Evolutionary conservation across 306 rosid genomes (phyloP).

Genomic region (Castanea sativa): DNA sequence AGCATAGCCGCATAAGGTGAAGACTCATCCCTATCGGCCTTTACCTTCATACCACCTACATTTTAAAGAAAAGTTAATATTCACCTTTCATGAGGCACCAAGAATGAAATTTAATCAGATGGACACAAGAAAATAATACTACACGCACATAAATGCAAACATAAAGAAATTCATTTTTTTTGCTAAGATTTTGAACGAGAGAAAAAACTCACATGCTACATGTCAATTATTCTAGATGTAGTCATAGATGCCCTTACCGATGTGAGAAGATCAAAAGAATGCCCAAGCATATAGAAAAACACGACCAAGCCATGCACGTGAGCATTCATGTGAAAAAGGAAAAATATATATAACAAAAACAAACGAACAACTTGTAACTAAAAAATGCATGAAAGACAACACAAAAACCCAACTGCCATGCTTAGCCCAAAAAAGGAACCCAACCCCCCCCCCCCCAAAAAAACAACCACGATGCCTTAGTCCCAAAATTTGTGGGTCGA

Average conservation of each 20-base stretch:
- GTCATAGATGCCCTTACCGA: not conserved
- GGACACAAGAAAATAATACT: not conserved
- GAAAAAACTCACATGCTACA: not conserved
- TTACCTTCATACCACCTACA: slow-evolving; percentile 94
- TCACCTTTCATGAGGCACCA: not conserved
- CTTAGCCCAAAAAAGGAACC: not conserved
- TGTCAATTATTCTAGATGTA: not conserved
- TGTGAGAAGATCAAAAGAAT: not conserved
- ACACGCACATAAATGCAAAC: not conserved
- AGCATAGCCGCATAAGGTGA: slow-evolving; percentile 96
- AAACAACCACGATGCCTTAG: no score
- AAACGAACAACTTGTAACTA: no score
- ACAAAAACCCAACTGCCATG: not conserved
- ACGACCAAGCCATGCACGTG: not conserved
- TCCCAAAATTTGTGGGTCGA: no score
- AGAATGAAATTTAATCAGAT: not conserved
- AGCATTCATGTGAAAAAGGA: not conserved
- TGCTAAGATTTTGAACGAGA: not conserved
- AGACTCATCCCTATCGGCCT: slow-evolving; percentile 90
- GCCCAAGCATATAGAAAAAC: not conserved
- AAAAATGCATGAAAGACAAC: not conserved
- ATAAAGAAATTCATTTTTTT: not conserved
- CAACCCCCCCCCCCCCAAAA: not conserved
- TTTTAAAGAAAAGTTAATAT: not conserved
- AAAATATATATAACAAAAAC: no score